Evolutionary conservation across 345 rosid species (phyloP), one percentile per base, ranked within the genome.

Genomic region (Boechera stricta): DNA sequence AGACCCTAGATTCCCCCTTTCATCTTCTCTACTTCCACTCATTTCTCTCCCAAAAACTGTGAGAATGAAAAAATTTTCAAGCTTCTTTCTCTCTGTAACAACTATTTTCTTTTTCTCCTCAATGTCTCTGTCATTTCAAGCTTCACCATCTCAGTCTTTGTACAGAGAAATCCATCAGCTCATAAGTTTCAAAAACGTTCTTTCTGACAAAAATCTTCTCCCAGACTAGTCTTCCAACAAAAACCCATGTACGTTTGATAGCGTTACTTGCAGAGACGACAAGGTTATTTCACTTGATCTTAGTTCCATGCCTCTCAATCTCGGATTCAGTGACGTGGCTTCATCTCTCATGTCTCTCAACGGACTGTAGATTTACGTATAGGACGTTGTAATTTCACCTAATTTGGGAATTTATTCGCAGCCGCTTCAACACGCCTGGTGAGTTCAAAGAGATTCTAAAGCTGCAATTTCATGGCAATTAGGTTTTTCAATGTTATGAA

Each of bases 281-380:
- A 84, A 78, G 69, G 89, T 94, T 51, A 67, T 88, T 62, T 85
- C 90, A 48, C 76, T 94, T 54, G 84, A 87, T 80, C 89, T 94
- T 49, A 75, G 81, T 53, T 62, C 32, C 52, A 49, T 72, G 44
- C 47, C 62, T 18, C 31, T 92, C 35, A 82, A 82, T 73, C 65
- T 81, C 4, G 95, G 88, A 71, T 90, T 94, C 70, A 82, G 55
- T 55, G 67, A 76, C 13, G 90, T 94, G 26, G 84, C 93, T 53
- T 16, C 87, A 0, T 82, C 75, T 69, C 84, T 94, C 6, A 29
- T 33, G 36, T 6, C 36, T 5, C 7, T 33, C 7, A 1, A 6
- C 36, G 36, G 58, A 29, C 21, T 21, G 21, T 21, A 21, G 21
- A 21, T 21, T 21, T 0, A 21, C 21, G 21, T 21, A 21, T 21